Evolutionary conservation across 1,139 yeast genomes (phyloP).

Genomic region (Blastobotrys aristatus): DNA sequence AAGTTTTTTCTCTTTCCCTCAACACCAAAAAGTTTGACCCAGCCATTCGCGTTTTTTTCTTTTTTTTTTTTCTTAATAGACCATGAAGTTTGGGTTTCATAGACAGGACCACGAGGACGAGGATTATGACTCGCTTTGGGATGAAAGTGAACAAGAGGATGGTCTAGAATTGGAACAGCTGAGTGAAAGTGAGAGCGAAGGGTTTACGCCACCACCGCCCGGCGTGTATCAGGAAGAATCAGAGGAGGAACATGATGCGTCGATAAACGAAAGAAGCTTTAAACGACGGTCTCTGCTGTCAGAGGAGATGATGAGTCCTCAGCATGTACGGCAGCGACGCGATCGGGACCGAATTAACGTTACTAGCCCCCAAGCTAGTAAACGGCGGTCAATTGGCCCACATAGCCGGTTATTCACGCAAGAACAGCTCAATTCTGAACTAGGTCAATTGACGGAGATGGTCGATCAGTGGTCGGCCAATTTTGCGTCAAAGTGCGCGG

Average conservation of each 20-base stretch:
- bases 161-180: no score
- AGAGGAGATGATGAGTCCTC: constrained; percentile 1
- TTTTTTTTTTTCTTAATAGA: not conserved
- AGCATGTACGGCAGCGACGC: not conserved
- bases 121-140: constrained; percentile 23
- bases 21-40: no score
- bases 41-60: not conserved
- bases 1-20: no score
- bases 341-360: not conserved
- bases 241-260: not conserved
- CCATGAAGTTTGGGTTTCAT: constrained; percentile 9
- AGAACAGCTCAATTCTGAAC: constrained; percentile 12
- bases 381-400: constrained; percentile 1
- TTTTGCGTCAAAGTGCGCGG: constrained; percentile 7
- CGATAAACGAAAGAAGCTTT: constrained; percentile 5
- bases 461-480: constrained; percentile 13
- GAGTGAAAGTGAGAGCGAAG: constrained; percentile 6
- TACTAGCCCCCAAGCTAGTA: not conserved
- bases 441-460: constrained; percentile 13
- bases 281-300: constrained; percentile 11
- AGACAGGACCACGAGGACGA: constrained; percentile 11
- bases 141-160: constrained; percentile 24
- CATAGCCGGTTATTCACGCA: constrained; percentile 1
- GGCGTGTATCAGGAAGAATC: not conserved
- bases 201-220: constrained; percentile 3